These are phyloP conservation scores for Rosa hybrid DNA, from an alignment of 331 rosid genomes.

Conservation along the genomic window DNA sequence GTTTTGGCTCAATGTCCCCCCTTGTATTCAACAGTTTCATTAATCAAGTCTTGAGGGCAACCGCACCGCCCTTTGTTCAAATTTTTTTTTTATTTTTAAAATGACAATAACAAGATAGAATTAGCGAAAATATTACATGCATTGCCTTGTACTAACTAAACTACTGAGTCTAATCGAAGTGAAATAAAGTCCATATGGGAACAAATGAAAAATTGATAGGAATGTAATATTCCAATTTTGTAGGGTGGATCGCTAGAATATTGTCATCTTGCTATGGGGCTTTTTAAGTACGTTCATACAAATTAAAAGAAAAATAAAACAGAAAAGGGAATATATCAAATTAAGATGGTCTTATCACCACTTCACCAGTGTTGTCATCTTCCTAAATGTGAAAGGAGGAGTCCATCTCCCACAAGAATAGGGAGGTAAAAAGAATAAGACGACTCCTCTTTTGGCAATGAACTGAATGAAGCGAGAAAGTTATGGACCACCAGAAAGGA, in stretches of 20 bases:
- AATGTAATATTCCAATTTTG: neutral
- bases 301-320: neutral
- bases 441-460: neutral
- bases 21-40: too few species aligned
- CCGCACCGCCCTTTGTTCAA: too few species aligned
- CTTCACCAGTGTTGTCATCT: neutral
- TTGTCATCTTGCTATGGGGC: neutral
- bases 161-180: neutral
- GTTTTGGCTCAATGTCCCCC: too few species aligned
- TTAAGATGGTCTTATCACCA: neutral
- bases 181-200: neutral
- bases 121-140: neutral
- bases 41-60: too few species aligned
- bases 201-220: neutral
- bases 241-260: neutral
- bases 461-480: neutral
- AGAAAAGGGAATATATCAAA: neutral
- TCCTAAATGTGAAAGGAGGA: neutral
- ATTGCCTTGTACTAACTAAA: neutral
- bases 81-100: too few species aligned
- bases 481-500: neutral
- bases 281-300: neutral
- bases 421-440: neutral
- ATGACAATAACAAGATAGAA: neutral
- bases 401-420: neutral